These are phyloP conservation scores for Raddia distichophylla DNA, from an alignment of 176 grass and related monocot genomes.

Conservation along the genomic window DNA sequence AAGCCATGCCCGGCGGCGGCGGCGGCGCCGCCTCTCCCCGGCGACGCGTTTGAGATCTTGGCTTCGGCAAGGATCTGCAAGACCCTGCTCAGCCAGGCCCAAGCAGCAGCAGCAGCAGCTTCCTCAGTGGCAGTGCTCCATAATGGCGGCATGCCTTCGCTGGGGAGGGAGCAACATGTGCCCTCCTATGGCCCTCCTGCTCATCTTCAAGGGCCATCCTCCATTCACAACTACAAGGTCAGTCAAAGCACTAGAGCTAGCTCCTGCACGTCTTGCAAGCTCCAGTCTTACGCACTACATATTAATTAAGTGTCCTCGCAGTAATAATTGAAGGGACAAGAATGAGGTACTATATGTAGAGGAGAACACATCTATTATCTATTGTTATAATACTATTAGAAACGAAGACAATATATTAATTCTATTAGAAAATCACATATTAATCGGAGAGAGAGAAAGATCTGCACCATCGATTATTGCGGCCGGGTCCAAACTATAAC, in stretches of 20 bases:
- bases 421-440: too few relatives aligned
- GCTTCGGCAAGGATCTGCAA: conserved; percentile 57
- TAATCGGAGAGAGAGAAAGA: too few relatives aligned
- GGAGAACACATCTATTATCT: too few relatives aligned
- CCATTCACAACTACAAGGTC: conserved; percentile 59
- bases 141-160: conserved; percentile 40
- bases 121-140: conserved; percentile 36
- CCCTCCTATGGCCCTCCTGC: conserved; percentile 54
- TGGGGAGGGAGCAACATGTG: conserved; percentile 49
- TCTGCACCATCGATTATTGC: too few relatives aligned
- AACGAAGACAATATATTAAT: too few relatives aligned
- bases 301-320: neutral
- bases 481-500: too few relatives aligned
- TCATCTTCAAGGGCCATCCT: conserved; percentile 60
- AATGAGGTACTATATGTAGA: neutral
- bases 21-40: conserved; percentile 3
- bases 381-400: too few relatives aligned
- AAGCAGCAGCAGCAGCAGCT: neutral
- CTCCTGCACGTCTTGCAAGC: neutral
- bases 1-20: conserved; percentile 20
- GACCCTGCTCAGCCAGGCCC: conserved; percentile 39
- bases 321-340: neutral
- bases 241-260: conserved; percentile 25
- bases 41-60: conserved; percentile 60
- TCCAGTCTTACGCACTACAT: neutral